Percentiles rank a stretch among this genome's conserved stretches.
Evolutionary conservation across 2,329 filamentous ascomycete genomes (phyloP).

Genomic region (Scedosporium minutisporum): DNA sequence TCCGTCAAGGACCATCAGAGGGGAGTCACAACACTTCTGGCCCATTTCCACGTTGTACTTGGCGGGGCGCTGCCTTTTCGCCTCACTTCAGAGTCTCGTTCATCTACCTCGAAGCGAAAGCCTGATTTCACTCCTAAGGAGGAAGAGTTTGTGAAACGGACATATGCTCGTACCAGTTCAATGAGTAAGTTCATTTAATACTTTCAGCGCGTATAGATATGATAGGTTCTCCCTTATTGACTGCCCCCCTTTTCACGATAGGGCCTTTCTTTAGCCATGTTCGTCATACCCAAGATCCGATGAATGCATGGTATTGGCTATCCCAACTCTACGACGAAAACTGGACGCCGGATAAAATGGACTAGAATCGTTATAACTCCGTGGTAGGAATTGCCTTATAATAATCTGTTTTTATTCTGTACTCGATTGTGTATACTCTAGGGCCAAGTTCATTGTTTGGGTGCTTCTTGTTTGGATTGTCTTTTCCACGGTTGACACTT

Average conservation of each 20-base stretch:
- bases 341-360: conserved; percentile 6
- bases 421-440: background rate
- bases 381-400: too few relatives aligned
- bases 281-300: background rate
- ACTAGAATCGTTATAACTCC: background rate
- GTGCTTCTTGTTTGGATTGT: too few relatives aligned
- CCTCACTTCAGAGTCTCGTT: background rate
- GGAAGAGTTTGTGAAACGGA: too few relatives aligned
- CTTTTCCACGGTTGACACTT: too few relatives aligned
- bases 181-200: background rate
- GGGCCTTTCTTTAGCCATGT: background rate
- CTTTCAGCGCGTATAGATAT: background rate
- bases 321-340: conserved; percentile 10
- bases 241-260: background rate
- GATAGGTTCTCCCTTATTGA: background rate
- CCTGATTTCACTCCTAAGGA: too few relatives aligned
- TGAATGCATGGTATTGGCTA: conserved; percentile 7
- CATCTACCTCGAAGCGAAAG: background rate
- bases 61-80: background rate
- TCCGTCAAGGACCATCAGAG: background rate
- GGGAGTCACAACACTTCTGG: conserved; percentile 3
- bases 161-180: too few relatives aligned
- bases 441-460: too few relatives aligned
- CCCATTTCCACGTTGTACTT: conserved; percentile 3
- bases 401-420: background rate